phyloP scores from a whole-genome alignment of 1,284 basidiomycete genomes.

The Pisolithus thermaeus region DNA sequence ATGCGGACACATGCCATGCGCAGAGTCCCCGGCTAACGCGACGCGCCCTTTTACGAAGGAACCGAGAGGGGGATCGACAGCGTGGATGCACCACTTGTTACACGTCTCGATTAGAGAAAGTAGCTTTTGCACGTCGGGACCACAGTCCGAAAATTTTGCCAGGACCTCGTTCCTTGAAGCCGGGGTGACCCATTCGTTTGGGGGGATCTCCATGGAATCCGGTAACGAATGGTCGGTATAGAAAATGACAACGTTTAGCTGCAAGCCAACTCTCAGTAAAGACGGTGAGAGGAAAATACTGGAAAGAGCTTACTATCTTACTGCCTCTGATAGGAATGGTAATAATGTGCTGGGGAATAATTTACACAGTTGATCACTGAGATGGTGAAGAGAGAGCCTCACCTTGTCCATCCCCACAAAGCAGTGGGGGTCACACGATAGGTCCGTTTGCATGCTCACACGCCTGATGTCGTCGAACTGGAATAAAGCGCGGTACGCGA shows the following conservation, averaged over 20 bases:
- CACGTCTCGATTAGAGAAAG: conserved; percentile 43
- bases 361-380: too few species aligned
- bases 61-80: conserved; percentile 42
- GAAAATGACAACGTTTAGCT: conserved; percentile 55
- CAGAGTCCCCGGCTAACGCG: conserved; percentile 56
- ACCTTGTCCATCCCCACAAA: conserved; percentile 43
- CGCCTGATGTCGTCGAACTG: conserved; percentile 32
- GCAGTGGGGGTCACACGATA: conserved; percentile 32
- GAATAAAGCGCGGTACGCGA: conserved; percentile 43
- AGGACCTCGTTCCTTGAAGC: conserved; percentile 41
- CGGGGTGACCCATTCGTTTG: conserved; percentile 41
- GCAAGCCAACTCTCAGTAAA: neutral
- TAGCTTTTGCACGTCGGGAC: conserved; percentile 39
- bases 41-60: conserved; percentile 43
- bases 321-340: conserved; percentile 48
- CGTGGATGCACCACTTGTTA: conserved; percentile 57
- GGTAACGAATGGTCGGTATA: conserved; percentile 35
- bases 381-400: neutral
- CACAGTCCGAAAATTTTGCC: conserved; percentile 44
- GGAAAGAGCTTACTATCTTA: conserved; percentile 29
- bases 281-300: neutral
- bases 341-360: conserved; percentile 43
- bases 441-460: conserved; percentile 37
- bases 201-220: conserved; percentile 31
- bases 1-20: conserved; percentile 57